These are phyloP conservation scores for Sugiyamaella qingdaonensis DNA, from an alignment of 805 yeast genomes.

Conservation along the genomic window DNA sequence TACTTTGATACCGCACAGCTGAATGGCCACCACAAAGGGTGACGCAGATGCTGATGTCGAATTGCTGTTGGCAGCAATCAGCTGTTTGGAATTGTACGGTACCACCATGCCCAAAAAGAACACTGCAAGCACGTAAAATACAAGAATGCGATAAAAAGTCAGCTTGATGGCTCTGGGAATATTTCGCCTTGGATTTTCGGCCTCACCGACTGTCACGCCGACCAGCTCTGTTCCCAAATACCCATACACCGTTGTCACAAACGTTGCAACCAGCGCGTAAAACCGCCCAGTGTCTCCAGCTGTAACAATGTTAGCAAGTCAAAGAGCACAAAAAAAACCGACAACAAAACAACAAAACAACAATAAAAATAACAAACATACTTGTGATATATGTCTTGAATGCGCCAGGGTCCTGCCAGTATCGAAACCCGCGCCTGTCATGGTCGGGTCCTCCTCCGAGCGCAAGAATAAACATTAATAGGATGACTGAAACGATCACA, in stretches of 20 bases:
- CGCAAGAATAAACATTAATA: constrained; percentile 59
- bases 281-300: constrained; percentile 59
- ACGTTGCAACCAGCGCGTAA: constrained; percentile 54
- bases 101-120: constrained; percentile 66
- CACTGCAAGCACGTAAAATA: constrained; percentile 60
- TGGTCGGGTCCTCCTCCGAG: constrained; percentile 72
- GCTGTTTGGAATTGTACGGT: constrained; percentile 49
- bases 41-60: constrained; percentile 47
- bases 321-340: constrained; percentile 37
- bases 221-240: constrained; percentile 66
- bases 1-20: constrained; percentile 57
- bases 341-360: too few species aligned
- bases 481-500: constrained; percentile 62
- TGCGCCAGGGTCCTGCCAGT: constrained; percentile 67
- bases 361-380: constrained; percentile 17
- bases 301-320: not conserved
- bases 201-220: constrained; percentile 72
- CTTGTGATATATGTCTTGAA: constrained; percentile 36
- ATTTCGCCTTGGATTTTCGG: constrained; percentile 60
- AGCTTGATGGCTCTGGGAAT: constrained; percentile 68
- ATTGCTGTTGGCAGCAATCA: constrained; percentile 40
- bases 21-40: constrained; percentile 80
- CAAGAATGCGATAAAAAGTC: constrained; percentile 63
- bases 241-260: constrained; percentile 65
- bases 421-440: constrained; percentile 69